phyloP scores from a whole-genome alignment of 805 yeast species.

The Myxozyma geophila region DNA sequence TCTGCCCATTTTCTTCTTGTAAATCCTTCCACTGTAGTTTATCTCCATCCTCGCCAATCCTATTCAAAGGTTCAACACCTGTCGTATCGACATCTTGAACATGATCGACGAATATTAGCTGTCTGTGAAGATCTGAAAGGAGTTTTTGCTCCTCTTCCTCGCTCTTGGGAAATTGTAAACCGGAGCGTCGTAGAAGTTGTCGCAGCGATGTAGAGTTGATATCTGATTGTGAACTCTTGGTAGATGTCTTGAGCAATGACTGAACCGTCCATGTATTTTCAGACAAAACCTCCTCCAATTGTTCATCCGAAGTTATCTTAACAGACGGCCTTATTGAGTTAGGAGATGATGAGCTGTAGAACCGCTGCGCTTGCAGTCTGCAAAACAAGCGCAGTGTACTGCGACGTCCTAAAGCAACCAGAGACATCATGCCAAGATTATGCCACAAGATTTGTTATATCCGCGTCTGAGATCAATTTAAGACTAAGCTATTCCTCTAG shows the following conservation, averaged over 20 bases:
- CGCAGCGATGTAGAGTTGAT: constrained; percentile 37
- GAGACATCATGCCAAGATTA: too few relatives aligned
- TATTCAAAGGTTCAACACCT: constrained; percentile 44
- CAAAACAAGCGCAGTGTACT: not conserved
- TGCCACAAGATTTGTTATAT: too few relatives aligned
- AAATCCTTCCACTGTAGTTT: constrained; percentile 30
- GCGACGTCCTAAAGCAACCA: not conserved
- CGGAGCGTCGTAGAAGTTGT: constrained; percentile 42
- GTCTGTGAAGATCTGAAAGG: constrained; percentile 43
- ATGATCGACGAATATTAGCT: constrained; percentile 48
- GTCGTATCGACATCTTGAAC: constrained; percentile 45
- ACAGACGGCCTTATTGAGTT: not conserved
- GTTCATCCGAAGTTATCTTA: constrained; percentile 13
- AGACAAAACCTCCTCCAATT: constrained; percentile 18
- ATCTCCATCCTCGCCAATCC: constrained; percentile 27
- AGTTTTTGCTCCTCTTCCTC: constrained; percentile 36
- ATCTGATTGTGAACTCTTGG: constrained; percentile 14
- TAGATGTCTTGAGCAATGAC: constrained; percentile 11
- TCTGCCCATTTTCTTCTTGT: constrained; percentile 25
- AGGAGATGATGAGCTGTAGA: not conserved
- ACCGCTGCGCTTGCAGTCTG: not conserved
- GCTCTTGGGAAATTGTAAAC: constrained; percentile 37
- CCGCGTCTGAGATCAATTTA: too few relatives aligned
- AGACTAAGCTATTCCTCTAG: too few relatives aligned
- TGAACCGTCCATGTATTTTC: constrained; percentile 23